A percentile compares a stretch with the other conserved stretches of the same genome.
These are phyloP conservation scores for Hemerocallis citrina DNA, from an alignment of 106 monocot genomes.

Conservation along the genomic window DNA sequence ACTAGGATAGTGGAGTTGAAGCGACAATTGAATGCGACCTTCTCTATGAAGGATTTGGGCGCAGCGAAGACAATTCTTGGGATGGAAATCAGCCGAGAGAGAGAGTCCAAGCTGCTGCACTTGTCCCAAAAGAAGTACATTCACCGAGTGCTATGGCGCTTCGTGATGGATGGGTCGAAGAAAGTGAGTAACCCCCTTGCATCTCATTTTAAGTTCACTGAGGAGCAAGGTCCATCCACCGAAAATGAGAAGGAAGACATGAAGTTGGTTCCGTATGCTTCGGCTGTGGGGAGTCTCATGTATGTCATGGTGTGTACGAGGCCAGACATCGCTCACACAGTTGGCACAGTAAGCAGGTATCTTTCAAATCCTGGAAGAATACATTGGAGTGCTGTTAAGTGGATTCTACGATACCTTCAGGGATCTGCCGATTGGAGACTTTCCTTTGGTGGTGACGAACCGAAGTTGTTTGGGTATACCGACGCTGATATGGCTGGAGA, in stretches of 20 bases:
- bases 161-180: conserved; percentile 1
- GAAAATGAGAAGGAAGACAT: neutral
- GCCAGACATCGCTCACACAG: conserved; percentile 4
- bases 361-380: conserved; percentile 7
- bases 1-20: neutral
- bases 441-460: neutral
- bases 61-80: too few species aligned
- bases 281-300: conserved; percentile 17
- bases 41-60: too few species aligned
- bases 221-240: neutral
- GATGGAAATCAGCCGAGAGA: too few species aligned
- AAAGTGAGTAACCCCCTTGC: neutral
- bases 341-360: conserved; percentile 5
- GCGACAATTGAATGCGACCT: too few species aligned
- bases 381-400: conserved; percentile 10
- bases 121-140: conserved; percentile 10
- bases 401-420: conserved; percentile 9
- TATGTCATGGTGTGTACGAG: conserved; percentile 20
- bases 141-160: too few species aligned
- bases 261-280: conserved; percentile 1
- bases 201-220: conserved; percentile 1
- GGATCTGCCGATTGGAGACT: neutral
- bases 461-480: neutral
- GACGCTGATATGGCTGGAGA: conserved; percentile 6
- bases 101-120: neutral